Conservation (phyloP, 163 green algal species). For the Scenedesmus sp. region DNA sequence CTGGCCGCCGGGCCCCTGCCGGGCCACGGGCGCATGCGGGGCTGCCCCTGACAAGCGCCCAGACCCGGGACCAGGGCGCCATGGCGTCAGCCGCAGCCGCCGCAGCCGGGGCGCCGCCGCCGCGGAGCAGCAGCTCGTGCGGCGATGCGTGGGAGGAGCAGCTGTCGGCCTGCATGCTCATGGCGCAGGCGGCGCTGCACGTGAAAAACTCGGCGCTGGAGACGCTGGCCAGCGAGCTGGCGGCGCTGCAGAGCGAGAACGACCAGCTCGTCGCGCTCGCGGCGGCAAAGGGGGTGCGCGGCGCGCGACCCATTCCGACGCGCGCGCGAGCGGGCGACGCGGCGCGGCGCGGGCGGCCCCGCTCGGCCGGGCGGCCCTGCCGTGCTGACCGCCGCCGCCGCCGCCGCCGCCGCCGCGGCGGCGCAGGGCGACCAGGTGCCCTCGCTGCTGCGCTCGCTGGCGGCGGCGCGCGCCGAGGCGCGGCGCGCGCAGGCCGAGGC, state of each 20-base stretch:
- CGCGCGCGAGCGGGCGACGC: not conserved
- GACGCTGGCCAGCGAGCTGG: not conserved
- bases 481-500: not conserved
- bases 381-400: not conserved
- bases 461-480: not conserved
- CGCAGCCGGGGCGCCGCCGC: no score
- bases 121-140: no score
- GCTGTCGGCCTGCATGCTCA: slow-evolving; percentile 2
- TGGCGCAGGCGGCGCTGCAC: slow-evolving; percentile 9
- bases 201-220: slow-evolving; percentile 23
- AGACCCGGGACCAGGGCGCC: no score
- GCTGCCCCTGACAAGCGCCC: no score
- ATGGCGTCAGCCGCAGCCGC: no score
- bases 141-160: no score
- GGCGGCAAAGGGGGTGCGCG: slow-evolving; percentile 25
- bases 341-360: not conserved
- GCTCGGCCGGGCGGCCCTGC: not conserved
- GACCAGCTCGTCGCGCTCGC: slow-evolving; percentile 11
- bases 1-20: no score
- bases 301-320: no score
- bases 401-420: not conserved
- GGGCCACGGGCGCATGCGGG: no score
- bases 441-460: not conserved
- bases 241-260: slow-evolving; percentile 1
- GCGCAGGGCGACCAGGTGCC: slow-evolving; percentile 27